Conservation (phyloP, 2,329 filamentous ascomycete species). For the Curvularia hawaiiensis region DNA sequence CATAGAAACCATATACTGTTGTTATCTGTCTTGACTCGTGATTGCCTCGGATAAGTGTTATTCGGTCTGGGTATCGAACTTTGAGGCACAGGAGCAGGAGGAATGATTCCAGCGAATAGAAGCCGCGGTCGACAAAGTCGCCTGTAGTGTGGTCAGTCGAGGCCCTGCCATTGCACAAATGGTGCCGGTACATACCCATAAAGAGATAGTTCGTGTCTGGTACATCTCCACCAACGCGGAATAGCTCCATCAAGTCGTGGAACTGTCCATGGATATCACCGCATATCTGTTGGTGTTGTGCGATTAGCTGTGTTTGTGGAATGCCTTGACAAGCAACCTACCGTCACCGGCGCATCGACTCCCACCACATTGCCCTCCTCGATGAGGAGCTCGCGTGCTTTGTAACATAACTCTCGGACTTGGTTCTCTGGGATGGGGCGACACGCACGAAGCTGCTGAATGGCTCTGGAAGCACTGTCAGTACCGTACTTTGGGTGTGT, state of each 20-base stretch:
- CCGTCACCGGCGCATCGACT: constrained; percentile 91
- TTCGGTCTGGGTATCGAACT: constrained; percentile 95
- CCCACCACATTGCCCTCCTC: constrained; percentile 98
- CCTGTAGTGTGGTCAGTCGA: constrained; percentile 56
- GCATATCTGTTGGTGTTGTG: constrained; percentile 54
- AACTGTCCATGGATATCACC: constrained; percentile 98
- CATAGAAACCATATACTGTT: constrained; percentile 90
- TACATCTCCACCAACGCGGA: constrained; percentile 89
- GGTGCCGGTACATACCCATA: constrained; percentile 67
- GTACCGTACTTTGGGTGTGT: constrained; percentile 8
- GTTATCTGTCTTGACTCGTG: constrained; percentile 97
- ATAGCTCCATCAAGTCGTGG: constrained; percentile 95
- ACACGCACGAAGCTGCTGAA: constrained; percentile 93
- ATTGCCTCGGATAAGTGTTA: constrained; percentile 93
- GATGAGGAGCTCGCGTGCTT: constrained; percentile 92
- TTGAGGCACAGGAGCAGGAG: constrained; percentile 94
- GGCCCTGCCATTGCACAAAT: background rate
- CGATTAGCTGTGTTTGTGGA: constrained; percentile 9
- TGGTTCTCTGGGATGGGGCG: constrained; percentile 94
- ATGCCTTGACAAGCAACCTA: constrained; percentile 49
- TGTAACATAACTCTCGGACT: constrained; percentile 96
- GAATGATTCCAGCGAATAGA: constrained; percentile 97
- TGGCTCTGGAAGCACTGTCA: constrained; percentile 67
- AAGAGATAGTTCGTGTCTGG: constrained; percentile 97
- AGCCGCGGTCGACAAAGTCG: constrained; percentile 96